Base-by-base conservation (phyloP, 768 basidiomycete species). In the Tylopilus subfusipes region DNA sequence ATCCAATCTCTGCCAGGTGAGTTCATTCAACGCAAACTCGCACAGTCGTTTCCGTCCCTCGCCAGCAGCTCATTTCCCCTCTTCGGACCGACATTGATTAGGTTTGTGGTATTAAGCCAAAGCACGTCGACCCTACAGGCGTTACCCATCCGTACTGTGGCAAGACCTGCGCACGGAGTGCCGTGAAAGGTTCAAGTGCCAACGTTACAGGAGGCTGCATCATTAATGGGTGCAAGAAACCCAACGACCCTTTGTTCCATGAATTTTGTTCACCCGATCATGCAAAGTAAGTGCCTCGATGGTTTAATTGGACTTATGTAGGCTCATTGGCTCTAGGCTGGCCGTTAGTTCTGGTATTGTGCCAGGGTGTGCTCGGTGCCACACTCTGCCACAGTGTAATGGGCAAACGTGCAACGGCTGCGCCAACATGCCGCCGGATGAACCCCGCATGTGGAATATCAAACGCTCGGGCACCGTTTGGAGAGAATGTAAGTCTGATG, bases 211-310 rank as follows among this genome's bases (percentile, higher is more conserved):
- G 68, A 18, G 71, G 73, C 19, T 85, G 83, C 63, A 53, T 66
- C 22, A 75, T 84, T 62, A 76, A 68, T 53, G 78, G 77, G 36
- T 85, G 83, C 60, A 78, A 74, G 58, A 74, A 76, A 36, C 73
- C 78, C 33, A 78, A 79, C 29, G 79, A 78, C 65, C 71, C 78
- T 21, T 72, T 73, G 25, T 78, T 80, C 61, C 73, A 71, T 31
- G 75, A 76, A 52, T 85, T 82, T 64, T 86, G 84, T 64, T 82
- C 80, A 7, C 80, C 81, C 51, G 75, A 69, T 27, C 84, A 86
- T 61, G 81, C 78, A 53, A 82, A 72, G 85, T 81, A 67, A 59
- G 76, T 63, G 16, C 52, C 48, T 53, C 36, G 13, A 31, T 46
- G 19, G 36, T 52, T 40, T 47, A 40, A 21, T 30, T 46, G 31